Evolutionary conservation across 2,329 filamentous ascomycete genomes (phyloP).

Genomic region (Fusarium metavorans): DNA sequence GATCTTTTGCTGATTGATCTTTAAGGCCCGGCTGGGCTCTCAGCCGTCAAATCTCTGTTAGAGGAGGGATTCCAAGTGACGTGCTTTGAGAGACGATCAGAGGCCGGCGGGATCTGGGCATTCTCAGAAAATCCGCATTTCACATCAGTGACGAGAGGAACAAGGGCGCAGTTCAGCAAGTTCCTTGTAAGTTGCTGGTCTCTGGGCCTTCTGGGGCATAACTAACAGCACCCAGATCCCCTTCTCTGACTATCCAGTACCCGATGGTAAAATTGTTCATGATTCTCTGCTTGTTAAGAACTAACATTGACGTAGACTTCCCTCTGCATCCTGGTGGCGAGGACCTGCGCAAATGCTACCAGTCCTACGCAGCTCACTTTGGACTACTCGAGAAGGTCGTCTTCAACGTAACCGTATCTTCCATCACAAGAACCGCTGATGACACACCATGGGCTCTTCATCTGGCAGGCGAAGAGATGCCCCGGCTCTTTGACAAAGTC

Average conservation of each 20-base stretch:
- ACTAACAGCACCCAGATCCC: constrained; percentile 20
- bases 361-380: constrained; percentile 38
- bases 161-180: constrained; percentile 41
- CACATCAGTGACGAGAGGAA: constrained; percentile 36
- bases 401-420: constrained; percentile 24
- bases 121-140: constrained; percentile 37
- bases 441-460: constrained; percentile 34
- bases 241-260: constrained; percentile 41
- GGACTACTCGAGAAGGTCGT: constrained; percentile 26
- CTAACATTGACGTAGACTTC: constrained; percentile 22
- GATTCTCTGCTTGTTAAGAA: no score
- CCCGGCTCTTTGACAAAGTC: constrained; percentile 41
- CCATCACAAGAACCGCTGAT: constrained; percentile 25
- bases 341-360: constrained; percentile 37
- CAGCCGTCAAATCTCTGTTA: constrained; percentile 37
- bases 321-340: constrained; percentile 25
- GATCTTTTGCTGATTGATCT: neutral
- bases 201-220: no score
- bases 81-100: constrained; percentile 37
- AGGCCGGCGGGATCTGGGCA: constrained; percentile 41
- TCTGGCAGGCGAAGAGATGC: constrained; percentile 12
- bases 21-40: constrained; percentile 37
- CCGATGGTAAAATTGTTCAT: constrained; percentile 24
- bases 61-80: constrained; percentile 43
- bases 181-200: constrained; percentile 31